Evolutionary conservation across 768 basidiomycete species (phyloP).

Genomic region (Tylopilus balloui): DNA sequence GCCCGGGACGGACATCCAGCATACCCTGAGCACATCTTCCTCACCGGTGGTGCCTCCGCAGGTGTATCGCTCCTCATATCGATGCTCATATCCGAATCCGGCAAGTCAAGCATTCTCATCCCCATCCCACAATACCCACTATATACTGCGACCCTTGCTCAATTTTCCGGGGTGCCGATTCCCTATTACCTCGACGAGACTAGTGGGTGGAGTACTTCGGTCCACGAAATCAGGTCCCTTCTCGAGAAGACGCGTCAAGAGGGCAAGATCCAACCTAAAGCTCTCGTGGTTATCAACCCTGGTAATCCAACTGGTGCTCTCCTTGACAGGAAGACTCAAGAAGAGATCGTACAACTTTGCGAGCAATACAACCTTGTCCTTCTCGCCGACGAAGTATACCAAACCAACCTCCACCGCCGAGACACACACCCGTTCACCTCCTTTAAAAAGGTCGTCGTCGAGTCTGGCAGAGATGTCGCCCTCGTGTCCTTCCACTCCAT

Average conservation of each 20-base stretch:
- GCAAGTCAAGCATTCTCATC: slow-evolving; percentile 74
- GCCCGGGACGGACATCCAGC: slow-evolving; percentile 89
- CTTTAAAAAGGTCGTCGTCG: slow-evolving; percentile 85
- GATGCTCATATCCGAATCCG: slow-evolving; percentile 64
- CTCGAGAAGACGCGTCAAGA: slow-evolving; percentile 60
- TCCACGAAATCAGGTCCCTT: slow-evolving; percentile 58
- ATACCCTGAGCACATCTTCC: slow-evolving; percentile 81
- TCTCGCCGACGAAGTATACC: slow-evolving; percentile 98
- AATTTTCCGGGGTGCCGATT: slow-evolving; percentile 71
- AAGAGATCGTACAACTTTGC: slow-evolving; percentile 75
- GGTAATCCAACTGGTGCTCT: slow-evolving; percentile 95
- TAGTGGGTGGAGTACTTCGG: slow-evolving; percentile 77
- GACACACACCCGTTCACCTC: slow-evolving; percentile 75
- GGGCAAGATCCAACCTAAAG: slow-evolving; percentile 60
- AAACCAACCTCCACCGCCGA: slow-evolving; percentile 78
- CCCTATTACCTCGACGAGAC: slow-evolving; percentile 89
- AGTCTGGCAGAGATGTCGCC: slow-evolving; percentile 57
- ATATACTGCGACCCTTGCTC: slow-evolving; percentile 92
- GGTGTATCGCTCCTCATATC: slow-evolving; percentile 87
- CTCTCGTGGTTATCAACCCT: slow-evolving; percentile 96
- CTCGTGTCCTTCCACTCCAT: slow-evolving; percentile 97
- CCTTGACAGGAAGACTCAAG: slow-evolving; percentile 67
- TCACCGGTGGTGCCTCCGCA: slow-evolving; percentile 90
- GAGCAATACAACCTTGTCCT: slow-evolving; percentile 82
- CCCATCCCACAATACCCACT: slow-evolving; percentile 98